Base-by-base conservation (phyloP, 2,329 filamentous ascomycete genomes). In the Paecilomyces sp. region DNA sequence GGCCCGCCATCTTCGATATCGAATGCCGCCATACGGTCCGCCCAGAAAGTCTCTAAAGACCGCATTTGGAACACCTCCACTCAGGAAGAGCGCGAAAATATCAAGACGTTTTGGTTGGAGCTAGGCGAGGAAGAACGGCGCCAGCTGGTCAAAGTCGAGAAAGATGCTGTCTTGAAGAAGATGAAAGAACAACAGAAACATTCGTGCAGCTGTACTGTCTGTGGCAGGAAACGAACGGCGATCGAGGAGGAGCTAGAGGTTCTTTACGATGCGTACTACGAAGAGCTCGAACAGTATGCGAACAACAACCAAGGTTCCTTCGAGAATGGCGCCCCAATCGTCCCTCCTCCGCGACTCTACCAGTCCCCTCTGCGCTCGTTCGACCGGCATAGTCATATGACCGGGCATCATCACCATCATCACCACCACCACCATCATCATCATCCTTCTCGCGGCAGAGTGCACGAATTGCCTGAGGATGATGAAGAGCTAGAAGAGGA, bases 171-270 rank as follows among this genome's bases (percentile, higher is more conserved):
- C 0, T 79, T 99, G 59, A 92, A 91, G 71, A 99, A 99, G 81
- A 99, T 99, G 94, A 99, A 99, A 81, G 94, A 99, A 76, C 94
- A 99, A 76, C 94, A 99, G 75, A 97, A 97, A 77, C 92, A 97
- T 74, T 97, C 93, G 2, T 99, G 94, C 80, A 97, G 92, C 74
- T 99, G 94, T 76, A 95, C 92, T 3, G 93, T 99, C 50, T 99
- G 94, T 75, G 94, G 94, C 57, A 86, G 94, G 65, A 99, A 99
- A 79, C 87, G 94, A 58, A 96, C 90, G 12, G 94, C 94, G 47
- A 99, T 99, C 67, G 94, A 99, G 76, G 94, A 99, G 77, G 94
- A 99, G 76, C 82, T 99, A 12, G 94, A 99, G 73, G 92, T 96
- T 18, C 84, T 99, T 12, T 99, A 99, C 76, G 94, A 99, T 78